Base-by-base conservation (phyloP, 2,329 filamentous ascomycete species). In the Sporothrix luriei region DNA sequence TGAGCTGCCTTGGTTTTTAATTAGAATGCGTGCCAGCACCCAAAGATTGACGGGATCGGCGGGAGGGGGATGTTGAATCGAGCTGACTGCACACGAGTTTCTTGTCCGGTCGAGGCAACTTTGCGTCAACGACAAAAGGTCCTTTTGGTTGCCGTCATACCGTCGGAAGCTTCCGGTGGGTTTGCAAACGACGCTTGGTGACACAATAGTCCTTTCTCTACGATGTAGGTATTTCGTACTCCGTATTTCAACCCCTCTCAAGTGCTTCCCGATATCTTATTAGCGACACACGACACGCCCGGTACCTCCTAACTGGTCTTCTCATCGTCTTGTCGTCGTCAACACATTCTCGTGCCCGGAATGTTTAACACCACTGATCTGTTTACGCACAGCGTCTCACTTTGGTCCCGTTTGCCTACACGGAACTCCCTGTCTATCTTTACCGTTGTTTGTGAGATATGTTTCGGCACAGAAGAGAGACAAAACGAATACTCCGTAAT, bases 101-200 rank as follows among this genome's bases (percentile, higher is more conserved):
- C 2, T n/a, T 11, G 2, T 61, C n/a, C n/a, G 7, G 33, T 61
- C 55, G 43, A 61, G 55, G 55, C 55, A 59, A 19, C 33, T 21
- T 40, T 43, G 9, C n/a, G 33, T 40, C 33, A 33, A 59, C 33
- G 19, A 3, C 55, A 10, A 13, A 5, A 19, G 1, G 14, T 13
- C 40, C 19, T n/a, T 4, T 13, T 24, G 33, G 19, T n/a, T 38
- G 29, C 11, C 54, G n/a, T 57, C 29, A 24, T 43, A 43, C 55
- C 16, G 4, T 61, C 55, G 55, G 55, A 61, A 61, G 55, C 38
- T 61, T 21, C 55, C 55, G 55, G 55, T 61, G n/a, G 33, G 38
- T 19, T 43, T 13, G 26, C 55, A 61, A 43, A n/a, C 14, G n/a
- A 24, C 55, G 24, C 21, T 38, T n/a, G 29, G 29, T 9, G 33